Percentiles rank a stretch among this genome's conserved stretches.
phyloP scores from a whole-genome alignment of 495 filamentous ascomycete genomes.

The Trichoderma reesei region DNA sequence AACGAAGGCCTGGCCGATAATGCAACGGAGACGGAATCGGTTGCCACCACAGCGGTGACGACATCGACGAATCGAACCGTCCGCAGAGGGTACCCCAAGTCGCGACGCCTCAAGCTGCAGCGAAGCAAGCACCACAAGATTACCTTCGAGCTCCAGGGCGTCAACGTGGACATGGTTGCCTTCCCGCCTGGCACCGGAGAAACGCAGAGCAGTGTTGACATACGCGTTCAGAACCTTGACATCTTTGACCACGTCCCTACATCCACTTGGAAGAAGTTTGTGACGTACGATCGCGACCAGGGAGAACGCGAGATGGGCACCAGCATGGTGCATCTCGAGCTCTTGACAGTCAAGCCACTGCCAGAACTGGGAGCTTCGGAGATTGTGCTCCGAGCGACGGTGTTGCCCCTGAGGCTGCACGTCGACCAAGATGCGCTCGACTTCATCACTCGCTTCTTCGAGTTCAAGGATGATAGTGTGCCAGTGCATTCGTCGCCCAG shows the following conservation, averaged over 20 bases:
- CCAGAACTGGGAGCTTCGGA: slow-evolving; percentile 79
- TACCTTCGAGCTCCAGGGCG: slow-evolving; percentile 82
- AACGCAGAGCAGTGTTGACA: slow-evolving; percentile 75
- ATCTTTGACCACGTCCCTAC: slow-evolving; percentile 91
- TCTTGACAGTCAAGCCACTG: slow-evolving; percentile 79
- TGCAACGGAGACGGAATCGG: slow-evolving; percentile 78
- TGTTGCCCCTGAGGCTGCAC: slow-evolving; percentile 83
- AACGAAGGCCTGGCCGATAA: slow-evolving; percentile 81
- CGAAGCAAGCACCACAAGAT: slow-evolving; percentile 91
- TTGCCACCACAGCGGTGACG: slow-evolving; percentile 53
- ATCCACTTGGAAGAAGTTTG: slow-evolving; percentile 97
- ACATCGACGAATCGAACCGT: slow-evolving; percentile 1
- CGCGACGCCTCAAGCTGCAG: slow-evolving; percentile 61
- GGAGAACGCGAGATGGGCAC: slow-evolving; percentile 74
- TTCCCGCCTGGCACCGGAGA: slow-evolving; percentile 72
- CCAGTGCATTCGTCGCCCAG: slow-evolving; percentile 42
- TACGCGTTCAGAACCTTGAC: slow-evolving; percentile 72
- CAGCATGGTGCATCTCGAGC: slow-evolving; percentile 81
- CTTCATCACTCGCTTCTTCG: slow-evolving; percentile 94
- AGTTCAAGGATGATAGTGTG: slow-evolving; percentile 77
- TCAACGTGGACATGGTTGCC: slow-evolving; percentile 73
- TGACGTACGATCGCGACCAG: slow-evolving; percentile 81
- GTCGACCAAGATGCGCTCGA: slow-evolving; percentile 98
- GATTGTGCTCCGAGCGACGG: slow-evolving; percentile 71
- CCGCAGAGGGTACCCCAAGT: slow-evolving; percentile 35